These are phyloP conservation scores for Gossypium ekmanianum DNA, from an alignment of 345 rosid species.

Conservation along the genomic window DNA sequence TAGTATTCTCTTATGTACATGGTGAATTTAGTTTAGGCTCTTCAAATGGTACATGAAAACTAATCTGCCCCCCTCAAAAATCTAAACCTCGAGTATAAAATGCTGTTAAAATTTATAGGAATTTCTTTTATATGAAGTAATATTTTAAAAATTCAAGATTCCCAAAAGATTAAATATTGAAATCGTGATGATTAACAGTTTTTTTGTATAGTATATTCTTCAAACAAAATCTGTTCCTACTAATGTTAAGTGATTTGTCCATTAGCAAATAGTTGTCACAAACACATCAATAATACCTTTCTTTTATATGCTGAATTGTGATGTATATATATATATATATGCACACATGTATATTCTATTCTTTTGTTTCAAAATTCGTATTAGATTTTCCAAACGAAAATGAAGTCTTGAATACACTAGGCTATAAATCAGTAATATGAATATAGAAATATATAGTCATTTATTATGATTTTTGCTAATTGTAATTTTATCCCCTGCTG, in stretches of 20 bases:
- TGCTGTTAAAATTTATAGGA: neutral
- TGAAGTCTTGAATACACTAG: neutral
- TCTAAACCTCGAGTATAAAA: neutral
- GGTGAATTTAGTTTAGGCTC: conserved; percentile 1
- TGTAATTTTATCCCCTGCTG: neutral
- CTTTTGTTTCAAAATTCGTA: neutral
- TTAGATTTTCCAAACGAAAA: neutral
- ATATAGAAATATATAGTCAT: neutral
- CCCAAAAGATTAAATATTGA: neutral
- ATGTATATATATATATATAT: neutral
- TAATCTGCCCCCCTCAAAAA: neutral
- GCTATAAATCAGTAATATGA: neutral
- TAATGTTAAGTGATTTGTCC: neutral
- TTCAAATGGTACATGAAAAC: neutral
- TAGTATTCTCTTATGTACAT: neutral
- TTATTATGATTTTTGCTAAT: neutral
- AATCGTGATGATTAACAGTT: neutral
- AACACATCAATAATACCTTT: neutral
- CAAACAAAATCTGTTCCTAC: neutral
- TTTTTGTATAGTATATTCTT: neutral
- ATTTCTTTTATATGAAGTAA: neutral
- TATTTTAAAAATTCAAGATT: neutral
- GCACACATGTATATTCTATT: neutral
- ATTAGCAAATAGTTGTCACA: neutral
- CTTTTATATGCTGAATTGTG: too few relatives aligned